These are phyloP conservation scores for Hypoxylon perforatum DNA, from an alignment of 495 filamentous ascomycete genomes.

Conservation along the genomic window DNA sequence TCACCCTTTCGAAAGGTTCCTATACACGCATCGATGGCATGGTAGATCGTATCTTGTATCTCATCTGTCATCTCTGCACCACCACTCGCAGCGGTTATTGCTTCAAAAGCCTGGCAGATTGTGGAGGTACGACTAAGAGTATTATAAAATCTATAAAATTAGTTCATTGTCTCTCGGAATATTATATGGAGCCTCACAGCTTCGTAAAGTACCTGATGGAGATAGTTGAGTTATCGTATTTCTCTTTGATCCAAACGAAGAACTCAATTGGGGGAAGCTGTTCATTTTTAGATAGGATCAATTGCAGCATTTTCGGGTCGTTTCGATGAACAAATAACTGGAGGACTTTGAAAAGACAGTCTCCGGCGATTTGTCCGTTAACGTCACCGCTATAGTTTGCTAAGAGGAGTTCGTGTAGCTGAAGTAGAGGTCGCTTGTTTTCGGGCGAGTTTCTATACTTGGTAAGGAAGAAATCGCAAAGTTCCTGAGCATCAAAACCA, in stretches of 20 bases:
- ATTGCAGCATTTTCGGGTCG: background rate
- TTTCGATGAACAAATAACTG: background rate
- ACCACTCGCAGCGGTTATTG: background rate
- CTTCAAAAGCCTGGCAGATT: background rate
- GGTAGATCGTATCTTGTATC: background rate
- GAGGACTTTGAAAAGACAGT: background rate
- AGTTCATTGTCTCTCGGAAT: background rate
- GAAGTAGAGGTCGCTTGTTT: background rate
- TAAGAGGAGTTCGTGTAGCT: conserved; percentile 3
- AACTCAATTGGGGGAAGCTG: background rate
- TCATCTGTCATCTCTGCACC: conserved; percentile 1
- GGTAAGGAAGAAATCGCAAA: conserved; percentile 5
- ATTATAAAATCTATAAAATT: conserved; percentile 4
- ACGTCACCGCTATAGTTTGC: background rate
- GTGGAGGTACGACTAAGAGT: background rate
- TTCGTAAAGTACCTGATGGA: background rate
- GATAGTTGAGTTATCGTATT: conserved; percentile 5
- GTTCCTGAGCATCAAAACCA: background rate
- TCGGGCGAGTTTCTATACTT: background rate
- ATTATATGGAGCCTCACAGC: background rate
- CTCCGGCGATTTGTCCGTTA: background rate
- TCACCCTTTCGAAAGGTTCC: background rate
- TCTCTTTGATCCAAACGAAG: conserved; percentile 8
- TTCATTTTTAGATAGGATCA: background rate
- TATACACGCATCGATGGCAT: background rate